Conservation (phyloP, 768 basidiomycete genomes). For the Suillus paluster region DNA sequence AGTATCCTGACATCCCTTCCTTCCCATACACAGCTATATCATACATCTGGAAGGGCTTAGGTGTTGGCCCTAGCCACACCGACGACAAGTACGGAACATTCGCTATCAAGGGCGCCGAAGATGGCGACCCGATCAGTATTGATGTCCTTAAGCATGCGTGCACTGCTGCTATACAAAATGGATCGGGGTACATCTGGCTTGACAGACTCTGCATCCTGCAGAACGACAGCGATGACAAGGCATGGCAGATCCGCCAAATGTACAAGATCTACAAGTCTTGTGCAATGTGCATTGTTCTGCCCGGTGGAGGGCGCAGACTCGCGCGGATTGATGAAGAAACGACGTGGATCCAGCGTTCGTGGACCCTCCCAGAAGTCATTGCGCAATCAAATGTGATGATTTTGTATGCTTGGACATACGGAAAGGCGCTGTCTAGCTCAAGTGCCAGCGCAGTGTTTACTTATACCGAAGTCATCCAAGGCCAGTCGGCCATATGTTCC, state of each 20-base stretch:
- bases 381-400: background rate
- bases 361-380: slow-evolving; percentile 21
- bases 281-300: slow-evolving; percentile 19
- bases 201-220: slow-evolving; percentile 23
- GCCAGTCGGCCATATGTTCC: background rate
- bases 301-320: slow-evolving; percentile 21
- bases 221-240: slow-evolving; percentile 18
- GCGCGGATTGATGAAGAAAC: slow-evolving; percentile 18
- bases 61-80: no score
- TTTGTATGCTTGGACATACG: background rate
- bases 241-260: slow-evolving; percentile 25
- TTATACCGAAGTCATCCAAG: background rate
- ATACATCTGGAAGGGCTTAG: slow-evolving; percentile 1
- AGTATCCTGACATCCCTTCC: no score
- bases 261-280: slow-evolving; percentile 18
- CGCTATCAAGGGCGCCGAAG: slow-evolving; percentile 17
- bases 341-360: slow-evolving; percentile 21
- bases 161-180: slow-evolving; percentile 3
- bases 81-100: background rate
- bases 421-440: background rate
- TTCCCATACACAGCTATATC: no score
- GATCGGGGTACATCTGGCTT: slow-evolving; percentile 15
- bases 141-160: slow-evolving; percentile 14
- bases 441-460: background rate
- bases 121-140: no score